phyloP scores from a whole-genome alignment of 202 grass and related monocot species.

The Musa balbisiana region DNA sequence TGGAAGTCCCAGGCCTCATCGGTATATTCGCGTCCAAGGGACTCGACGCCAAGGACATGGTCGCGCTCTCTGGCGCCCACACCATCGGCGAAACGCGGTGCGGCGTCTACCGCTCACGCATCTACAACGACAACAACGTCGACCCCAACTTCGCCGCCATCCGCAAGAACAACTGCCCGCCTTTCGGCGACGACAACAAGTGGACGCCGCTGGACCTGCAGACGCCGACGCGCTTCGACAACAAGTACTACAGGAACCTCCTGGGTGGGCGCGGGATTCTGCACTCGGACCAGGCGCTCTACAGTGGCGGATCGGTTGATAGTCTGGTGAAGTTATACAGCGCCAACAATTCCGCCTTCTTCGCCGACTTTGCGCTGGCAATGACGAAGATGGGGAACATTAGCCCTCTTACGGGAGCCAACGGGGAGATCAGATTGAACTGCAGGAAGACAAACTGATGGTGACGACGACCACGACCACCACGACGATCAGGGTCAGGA shows the following conservation, averaged over 20 bases:
- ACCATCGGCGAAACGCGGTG: slow-evolving; percentile 37
- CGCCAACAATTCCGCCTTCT: slow-evolving; percentile 30
- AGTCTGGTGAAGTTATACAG: slow-evolving; percentile 31
- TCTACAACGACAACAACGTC: slow-evolving; percentile 48
- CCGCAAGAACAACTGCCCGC: slow-evolving; percentile 19
- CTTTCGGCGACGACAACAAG: slow-evolving; percentile 22
- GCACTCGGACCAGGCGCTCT: slow-evolving; percentile 50
- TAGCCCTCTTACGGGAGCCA: slow-evolving; percentile 16
- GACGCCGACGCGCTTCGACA: slow-evolving; percentile 44
- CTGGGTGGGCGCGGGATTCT: slow-evolving; percentile 35
- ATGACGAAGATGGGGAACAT: slow-evolving; percentile 36
- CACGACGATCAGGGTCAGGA: no score
- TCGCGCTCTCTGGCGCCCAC: slow-evolving; percentile 46
- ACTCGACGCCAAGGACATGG: slow-evolving; percentile 51
- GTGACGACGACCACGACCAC: not conserved
- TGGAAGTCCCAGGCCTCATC: slow-evolving; percentile 29
- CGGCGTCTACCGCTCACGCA: slow-evolving; percentile 29
- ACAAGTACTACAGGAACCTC: slow-evolving; percentile 35
- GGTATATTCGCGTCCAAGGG: slow-evolving; percentile 55
- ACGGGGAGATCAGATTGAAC: slow-evolving; percentile 47
- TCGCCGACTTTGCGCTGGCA: slow-evolving; percentile 38
- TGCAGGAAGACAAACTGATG: slow-evolving; percentile 28
- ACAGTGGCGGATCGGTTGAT: slow-evolving; percentile 35
- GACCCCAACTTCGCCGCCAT: slow-evolving; percentile 28
- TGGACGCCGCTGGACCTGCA: slow-evolving; percentile 35